These are phyloP conservation scores for Monosporascus sp. DNA, from an alignment of 2,329 filamentous ascomycete species.

Conservation along the genomic window DNA sequence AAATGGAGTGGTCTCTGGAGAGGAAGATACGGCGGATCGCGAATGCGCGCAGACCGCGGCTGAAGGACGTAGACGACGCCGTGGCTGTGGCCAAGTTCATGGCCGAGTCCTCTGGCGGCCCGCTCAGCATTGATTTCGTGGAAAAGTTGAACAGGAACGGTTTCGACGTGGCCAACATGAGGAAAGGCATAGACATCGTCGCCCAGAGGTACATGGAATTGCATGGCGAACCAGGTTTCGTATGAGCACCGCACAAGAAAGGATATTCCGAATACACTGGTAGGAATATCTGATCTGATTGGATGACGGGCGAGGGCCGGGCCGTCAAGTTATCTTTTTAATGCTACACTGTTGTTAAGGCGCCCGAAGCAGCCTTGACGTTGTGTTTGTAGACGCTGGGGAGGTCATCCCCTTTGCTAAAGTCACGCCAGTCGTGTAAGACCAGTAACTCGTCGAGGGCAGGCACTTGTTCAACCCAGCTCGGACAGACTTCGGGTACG, in stretches of 20 bases:
- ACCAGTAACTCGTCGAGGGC: slow-evolving; percentile 2
- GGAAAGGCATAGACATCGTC: slow-evolving; percentile 1
- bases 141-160: slow-evolving; percentile 4
- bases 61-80: slow-evolving; percentile 6
- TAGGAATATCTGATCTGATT: no score
- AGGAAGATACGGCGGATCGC: slow-evolving; percentile 19
- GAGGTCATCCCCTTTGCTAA: not conserved
- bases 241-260: not conserved
- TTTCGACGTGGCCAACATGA: slow-evolving; percentile 4
- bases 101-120: not conserved
- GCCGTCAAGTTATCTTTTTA: not conserved
- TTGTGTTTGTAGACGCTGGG: not conserved
- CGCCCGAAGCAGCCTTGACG: slow-evolving; percentile 1
- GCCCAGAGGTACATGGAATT: slow-evolving; percentile 1
- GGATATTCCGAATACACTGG: not conserved
- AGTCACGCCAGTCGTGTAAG: slow-evolving; percentile 1
- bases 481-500: slow-evolving; percentile 2
- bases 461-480: slow-evolving; percentile 4
- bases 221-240: slow-evolving; percentile 1
- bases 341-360: not conserved
- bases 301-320: not conserved
- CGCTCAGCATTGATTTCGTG: slow-evolving; percentile 1
- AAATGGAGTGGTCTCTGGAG: slow-evolving; percentile 21
- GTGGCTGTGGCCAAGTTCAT: slow-evolving; percentile 3
- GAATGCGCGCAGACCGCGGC: slow-evolving; percentile 3